These are phyloP conservation scores for Globisporangium iwayamae DNA, from an alignment of 352 stramenopile species.

Conservation along the genomic window DNA sequence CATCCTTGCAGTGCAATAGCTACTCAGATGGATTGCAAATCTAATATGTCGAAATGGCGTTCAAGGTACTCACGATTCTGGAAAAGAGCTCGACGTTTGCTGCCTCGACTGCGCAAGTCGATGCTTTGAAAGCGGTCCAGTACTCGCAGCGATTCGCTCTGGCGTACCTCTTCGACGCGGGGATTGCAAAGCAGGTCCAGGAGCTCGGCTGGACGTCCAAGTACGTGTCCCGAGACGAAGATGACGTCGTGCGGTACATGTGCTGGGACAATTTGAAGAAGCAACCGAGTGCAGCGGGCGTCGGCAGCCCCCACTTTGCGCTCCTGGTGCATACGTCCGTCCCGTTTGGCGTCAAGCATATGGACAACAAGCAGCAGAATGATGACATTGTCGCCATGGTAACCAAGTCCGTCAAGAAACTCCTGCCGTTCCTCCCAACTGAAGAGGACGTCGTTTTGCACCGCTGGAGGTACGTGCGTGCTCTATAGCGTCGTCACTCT, in stretches of 20 bases:
- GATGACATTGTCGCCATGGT: conserved; percentile 54
- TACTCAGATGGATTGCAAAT: neutral
- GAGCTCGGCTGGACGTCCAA: conserved; percentile 60
- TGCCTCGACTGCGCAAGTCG: conserved; percentile 19
- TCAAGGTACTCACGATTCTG: conserved; percentile 44
- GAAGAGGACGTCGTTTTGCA: conserved; percentile 49
- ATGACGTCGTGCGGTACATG: conserved; percentile 66
- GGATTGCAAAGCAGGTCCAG: conserved; percentile 29
- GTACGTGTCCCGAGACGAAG: conserved; percentile 50
- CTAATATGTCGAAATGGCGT: neutral
- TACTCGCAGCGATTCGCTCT: conserved; percentile 74
- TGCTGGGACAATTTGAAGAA: conserved; percentile 82
- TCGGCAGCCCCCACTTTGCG: conserved; percentile 16
- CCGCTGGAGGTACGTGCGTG: conserved; percentile 46
- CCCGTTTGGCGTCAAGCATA: conserved; percentile 48
- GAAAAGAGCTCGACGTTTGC: conserved; percentile 43
- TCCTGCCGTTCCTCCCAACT: conserved; percentile 52
- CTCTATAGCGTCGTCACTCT: neutral
- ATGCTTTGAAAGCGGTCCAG: conserved; percentile 37
- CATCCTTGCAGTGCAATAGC: neutral
- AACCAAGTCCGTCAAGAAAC: conserved; percentile 39
- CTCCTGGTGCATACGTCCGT: conserved; percentile 72
- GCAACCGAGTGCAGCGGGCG: conserved; percentile 2
- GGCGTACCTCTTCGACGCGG: conserved; percentile 56
- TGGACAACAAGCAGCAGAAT: conserved; percentile 50